Evolutionary conservation across 2,329 filamentous ascomycete species (phyloP), one percentile per base, ranked within the genome.

Genomic region (Davidsoniella eucalypti): DNA sequence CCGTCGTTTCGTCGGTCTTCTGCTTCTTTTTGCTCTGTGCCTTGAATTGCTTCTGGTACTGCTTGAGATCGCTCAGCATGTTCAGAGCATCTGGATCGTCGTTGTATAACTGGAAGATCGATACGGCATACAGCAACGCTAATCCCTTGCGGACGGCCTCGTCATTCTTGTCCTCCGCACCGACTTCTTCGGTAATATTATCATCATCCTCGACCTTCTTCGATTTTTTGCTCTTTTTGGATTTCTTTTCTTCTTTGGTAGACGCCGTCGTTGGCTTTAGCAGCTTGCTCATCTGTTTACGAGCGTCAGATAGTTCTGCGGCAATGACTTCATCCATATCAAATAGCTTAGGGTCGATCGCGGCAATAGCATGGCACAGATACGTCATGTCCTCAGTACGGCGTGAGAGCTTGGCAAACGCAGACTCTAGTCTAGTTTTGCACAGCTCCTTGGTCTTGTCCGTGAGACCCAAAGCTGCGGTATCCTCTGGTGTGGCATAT

Each of bases 51-150:
- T 83, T 72, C 53, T 82, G 82, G 61, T 83, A 87, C 53, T 82
- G 70, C 56, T 82, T 76, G n/a, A 95, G 71, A 57, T 95, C 90
- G 49, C 84, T 76, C 7, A 95, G 68, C 54, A 92, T 81, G 45
- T 82, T 80, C 18, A 94, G 75, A 0, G 87, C 85, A 60, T 96
- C 92, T 0, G 83, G 72, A 53, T 94, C 87, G 21, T 87, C 85
- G 58, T 90, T 88, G 66, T 94, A 94, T 7, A 94, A 73, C 62
- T 95, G 87, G 50, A 96, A 71, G 12, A 95, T 76, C 0, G 87
- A 83, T 48, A 95, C 74, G 0, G 86, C 81, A 61, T 94, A 87
- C 1, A 96, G 73, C 36, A 95, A 71, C 17, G 82, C 81, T 52
- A 95, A 74, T 0, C 84, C 84, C 54, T 79, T 78, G 14, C 69